These are phyloP conservation scores for Kokia cookei DNA, from an alignment of 441 rosid genomes.

Conservation along the genomic window DNA sequence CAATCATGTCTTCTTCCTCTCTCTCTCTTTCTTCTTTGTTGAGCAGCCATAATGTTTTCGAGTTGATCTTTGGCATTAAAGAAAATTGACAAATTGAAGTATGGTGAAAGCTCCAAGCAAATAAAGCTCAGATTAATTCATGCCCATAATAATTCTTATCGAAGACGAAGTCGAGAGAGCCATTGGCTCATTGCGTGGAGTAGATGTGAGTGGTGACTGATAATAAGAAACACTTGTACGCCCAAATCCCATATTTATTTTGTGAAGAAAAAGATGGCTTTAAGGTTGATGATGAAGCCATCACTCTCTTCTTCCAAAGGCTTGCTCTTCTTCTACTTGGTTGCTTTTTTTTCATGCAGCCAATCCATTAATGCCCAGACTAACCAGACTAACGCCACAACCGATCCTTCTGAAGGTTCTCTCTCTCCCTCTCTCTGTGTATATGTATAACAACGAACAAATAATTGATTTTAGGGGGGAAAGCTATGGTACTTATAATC, in stretches of 20 bases:
- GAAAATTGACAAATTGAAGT: not conserved
- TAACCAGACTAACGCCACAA: not conserved
- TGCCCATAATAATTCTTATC: not conserved
- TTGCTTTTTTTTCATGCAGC: not conserved
- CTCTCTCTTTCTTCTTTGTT: no score
- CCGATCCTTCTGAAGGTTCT: constrained; percentile 6
- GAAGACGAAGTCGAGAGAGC: not conserved
- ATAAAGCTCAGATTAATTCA: not conserved
- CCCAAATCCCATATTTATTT: not conserved
- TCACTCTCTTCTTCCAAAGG: not conserved
- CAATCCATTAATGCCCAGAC: not conserved
- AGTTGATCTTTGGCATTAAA: not conserved
- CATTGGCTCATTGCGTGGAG: not conserved
- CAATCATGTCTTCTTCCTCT: no score
- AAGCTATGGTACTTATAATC: no score
- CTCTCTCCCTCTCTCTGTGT: not conserved
- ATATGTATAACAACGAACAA: no score
- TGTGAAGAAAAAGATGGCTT: not conserved
- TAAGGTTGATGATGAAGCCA: not conserved
- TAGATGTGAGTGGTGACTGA: not conserved
- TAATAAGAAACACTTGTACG: not conserved
- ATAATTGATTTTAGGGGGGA: no score
- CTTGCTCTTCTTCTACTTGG: not conserved
- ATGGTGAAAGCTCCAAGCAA: not conserved
- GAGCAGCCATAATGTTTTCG: not conserved